Conservation (phyloP, 2,329 filamentous ascomycete species). For the Alternaria sp. region DNA sequence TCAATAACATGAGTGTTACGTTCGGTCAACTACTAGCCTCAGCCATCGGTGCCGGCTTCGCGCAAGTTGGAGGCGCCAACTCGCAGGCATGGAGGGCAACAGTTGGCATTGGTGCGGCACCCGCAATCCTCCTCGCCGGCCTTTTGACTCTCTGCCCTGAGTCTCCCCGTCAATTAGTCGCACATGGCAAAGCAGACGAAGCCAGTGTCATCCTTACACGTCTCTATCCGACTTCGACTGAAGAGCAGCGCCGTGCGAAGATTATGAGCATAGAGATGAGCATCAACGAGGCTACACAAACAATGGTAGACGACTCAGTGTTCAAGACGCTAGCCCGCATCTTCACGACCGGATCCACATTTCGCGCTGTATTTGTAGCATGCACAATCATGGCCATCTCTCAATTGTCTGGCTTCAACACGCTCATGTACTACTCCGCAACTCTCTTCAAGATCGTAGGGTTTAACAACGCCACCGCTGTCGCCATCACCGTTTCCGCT, state of each 20-base stretch:
- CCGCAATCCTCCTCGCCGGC: slow-evolving; percentile 47
- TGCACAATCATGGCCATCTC: slow-evolving; percentile 51
- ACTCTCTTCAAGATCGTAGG: slow-evolving; percentile 67
- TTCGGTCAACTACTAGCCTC: slow-evolving; percentile 47
- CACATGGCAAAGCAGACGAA: slow-evolving; percentile 44
- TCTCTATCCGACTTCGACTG: slow-evolving; percentile 45
- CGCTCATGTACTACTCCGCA: slow-evolving; percentile 78
- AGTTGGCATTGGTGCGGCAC: slow-evolving; percentile 49
- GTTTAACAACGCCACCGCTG: slow-evolving; percentile 80
- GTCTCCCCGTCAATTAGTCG: slow-evolving; percentile 50
- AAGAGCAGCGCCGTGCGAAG: slow-evolving; percentile 38
- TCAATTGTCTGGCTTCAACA: slow-evolving; percentile 65
- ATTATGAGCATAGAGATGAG: slow-evolving; percentile 42
- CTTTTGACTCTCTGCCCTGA: slow-evolving; percentile 49
- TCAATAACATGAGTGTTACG: slow-evolving; percentile 49
- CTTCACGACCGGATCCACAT: slow-evolving; percentile 44
- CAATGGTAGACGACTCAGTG: slow-evolving; percentile 44
- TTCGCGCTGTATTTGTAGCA: slow-evolving; percentile 48
- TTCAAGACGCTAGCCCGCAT: slow-evolving; percentile 45
- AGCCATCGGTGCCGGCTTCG: slow-evolving; percentile 46
- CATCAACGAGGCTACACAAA: slow-evolving; percentile 43
- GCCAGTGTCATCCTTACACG: slow-evolving; percentile 44
- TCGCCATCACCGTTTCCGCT: slow-evolving; percentile 67
- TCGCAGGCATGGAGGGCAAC: slow-evolving; percentile 49
- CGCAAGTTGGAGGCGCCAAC: slow-evolving; percentile 42